phyloP scores from a whole-genome alignment of 2,329 filamentous ascomycete species.

The Cercospora canescens region DNA sequence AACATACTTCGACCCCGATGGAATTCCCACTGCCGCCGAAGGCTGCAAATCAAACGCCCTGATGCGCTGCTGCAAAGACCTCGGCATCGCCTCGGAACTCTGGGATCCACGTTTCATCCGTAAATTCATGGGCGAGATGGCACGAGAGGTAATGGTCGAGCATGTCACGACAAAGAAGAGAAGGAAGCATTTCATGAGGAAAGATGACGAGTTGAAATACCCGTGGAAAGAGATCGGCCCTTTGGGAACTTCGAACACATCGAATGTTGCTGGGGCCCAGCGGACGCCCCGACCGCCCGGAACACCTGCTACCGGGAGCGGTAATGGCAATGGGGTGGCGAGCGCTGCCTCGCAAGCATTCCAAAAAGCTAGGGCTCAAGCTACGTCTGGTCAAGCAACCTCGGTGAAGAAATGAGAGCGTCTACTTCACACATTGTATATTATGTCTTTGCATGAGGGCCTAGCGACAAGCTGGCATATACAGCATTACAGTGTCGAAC shows the following conservation, averaged over 20 bases:
- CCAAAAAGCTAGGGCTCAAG: constrained; percentile 12
- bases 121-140: constrained; percentile 72
- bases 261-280: neutral
- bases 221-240: constrained; percentile 56
- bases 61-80: constrained; percentile 97
- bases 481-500: neutral
- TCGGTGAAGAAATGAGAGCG: neutral
- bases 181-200: constrained; percentile 82
- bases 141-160: constrained; percentile 85
- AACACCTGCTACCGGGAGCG: neutral
- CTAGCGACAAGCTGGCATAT: neutral
- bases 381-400: neutral
- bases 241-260: neutral
- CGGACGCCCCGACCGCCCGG: neutral
- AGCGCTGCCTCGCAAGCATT: constrained; percentile 13
- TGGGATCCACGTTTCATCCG: constrained; percentile 95
- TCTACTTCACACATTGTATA: neutral
- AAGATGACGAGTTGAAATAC: constrained; percentile 72
- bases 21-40: constrained; percentile 90
- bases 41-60: constrained; percentile 97
- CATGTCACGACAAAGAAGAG: constrained; percentile 84
- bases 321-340: constrained; percentile 7
- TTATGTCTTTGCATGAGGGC: neutral
- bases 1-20: constrained; percentile 85
- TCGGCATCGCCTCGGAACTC: constrained; percentile 90